phyloP scores from a whole-genome alignment of 2,329 filamentous ascomycete species.

The Nannizziopsis arthrosporioides region DNA sequence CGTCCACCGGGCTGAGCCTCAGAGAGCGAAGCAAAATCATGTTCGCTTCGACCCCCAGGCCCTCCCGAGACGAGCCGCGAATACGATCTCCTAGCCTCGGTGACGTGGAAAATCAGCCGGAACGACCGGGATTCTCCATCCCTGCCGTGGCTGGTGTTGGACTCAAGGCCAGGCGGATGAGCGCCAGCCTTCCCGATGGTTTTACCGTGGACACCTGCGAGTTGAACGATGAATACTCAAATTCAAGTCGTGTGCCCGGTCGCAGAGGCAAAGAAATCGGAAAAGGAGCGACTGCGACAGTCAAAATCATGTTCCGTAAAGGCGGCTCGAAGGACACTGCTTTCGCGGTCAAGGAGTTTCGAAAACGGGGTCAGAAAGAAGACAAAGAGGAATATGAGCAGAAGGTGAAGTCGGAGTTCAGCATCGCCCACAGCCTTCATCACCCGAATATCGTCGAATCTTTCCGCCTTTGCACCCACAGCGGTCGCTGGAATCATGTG shows the following conservation, averaged over 20 bases:
- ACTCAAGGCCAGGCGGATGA: conserved; percentile 67
- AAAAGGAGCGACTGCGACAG: conserved; percentile 71
- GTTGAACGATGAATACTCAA: conserved; percentile 58
- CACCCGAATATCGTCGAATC: conserved; percentile 84
- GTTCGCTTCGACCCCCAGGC: conserved; percentile 18
- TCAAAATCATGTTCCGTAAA: conserved; percentile 66
- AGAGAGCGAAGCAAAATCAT: conserved; percentile 19
- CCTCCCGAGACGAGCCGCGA: conserved; percentile 14
- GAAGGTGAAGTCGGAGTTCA: conserved; percentile 86
- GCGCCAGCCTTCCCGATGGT: conserved; percentile 60
- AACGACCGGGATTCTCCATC: conserved; percentile 32
- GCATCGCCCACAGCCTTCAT: conserved; percentile 70
- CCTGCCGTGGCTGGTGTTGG: conserved; percentile 60
- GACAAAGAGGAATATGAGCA: conserved; percentile 64
- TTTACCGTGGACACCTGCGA: conserved; percentile 61
- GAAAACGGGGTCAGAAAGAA: conserved; percentile 58
- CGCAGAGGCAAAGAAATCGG: conserved; percentile 64
- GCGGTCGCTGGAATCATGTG: conserved; percentile 73
- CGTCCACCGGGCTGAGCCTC: conserved; percentile 19
- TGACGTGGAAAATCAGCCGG: conserved; percentile 17
- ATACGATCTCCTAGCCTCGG: conserved; percentile 22
- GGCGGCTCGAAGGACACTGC: conserved; percentile 49
- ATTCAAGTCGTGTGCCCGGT: conserved; percentile 57
- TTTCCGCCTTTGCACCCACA: conserved; percentile 60
- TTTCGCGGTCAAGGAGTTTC: conserved; percentile 81